Conservation (phyloP, 495 filamentous ascomycete genomes). For the Talaromyces nanjingensis region DNA sequence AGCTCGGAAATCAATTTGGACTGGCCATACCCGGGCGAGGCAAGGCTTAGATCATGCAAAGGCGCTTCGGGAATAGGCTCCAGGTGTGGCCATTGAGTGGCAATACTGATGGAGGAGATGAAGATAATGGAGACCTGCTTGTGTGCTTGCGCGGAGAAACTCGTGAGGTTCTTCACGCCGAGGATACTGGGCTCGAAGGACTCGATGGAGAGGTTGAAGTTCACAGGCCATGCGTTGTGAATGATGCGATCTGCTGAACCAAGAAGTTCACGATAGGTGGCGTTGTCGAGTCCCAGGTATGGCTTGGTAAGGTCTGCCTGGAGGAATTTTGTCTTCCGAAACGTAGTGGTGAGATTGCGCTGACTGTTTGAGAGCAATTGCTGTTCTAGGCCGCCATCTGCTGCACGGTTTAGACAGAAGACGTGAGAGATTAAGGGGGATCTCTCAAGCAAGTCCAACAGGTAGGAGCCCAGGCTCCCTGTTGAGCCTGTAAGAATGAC, state of each 20-base stretch:
- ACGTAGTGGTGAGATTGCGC: background rate
- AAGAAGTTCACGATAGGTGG: conserved; percentile 28
- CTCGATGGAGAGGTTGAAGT: conserved; percentile 47
- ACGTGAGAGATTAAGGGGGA: conserved; percentile 23
- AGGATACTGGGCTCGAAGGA: conserved; percentile 47
- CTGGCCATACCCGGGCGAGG: background rate
- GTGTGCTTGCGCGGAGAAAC: conserved; percentile 23
- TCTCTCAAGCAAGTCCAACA: background rate
- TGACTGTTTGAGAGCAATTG: background rate
- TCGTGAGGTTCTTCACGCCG: conserved; percentile 41
- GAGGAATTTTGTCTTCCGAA: conserved; percentile 25
- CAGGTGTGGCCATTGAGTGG: background rate
- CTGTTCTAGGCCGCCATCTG: conserved; percentile 14
- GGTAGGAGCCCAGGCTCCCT: background rate
- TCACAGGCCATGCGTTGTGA: conserved; percentile 54
- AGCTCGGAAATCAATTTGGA: background rate
- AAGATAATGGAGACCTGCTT: background rate
- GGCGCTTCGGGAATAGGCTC: background rate
- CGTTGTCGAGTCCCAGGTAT: conserved; percentile 33
- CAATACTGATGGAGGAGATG: background rate
- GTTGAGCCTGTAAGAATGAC: background rate
- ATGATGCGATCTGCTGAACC: conserved; percentile 41
- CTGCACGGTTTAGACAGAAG: conserved; percentile 48
- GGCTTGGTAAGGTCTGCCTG: conserved; percentile 37
- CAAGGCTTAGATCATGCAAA: background rate